Evolutionary conservation across 495 filamentous ascomycete species (phyloP).

Genomic region (Annulohypoxylon moriforme): DNA sequence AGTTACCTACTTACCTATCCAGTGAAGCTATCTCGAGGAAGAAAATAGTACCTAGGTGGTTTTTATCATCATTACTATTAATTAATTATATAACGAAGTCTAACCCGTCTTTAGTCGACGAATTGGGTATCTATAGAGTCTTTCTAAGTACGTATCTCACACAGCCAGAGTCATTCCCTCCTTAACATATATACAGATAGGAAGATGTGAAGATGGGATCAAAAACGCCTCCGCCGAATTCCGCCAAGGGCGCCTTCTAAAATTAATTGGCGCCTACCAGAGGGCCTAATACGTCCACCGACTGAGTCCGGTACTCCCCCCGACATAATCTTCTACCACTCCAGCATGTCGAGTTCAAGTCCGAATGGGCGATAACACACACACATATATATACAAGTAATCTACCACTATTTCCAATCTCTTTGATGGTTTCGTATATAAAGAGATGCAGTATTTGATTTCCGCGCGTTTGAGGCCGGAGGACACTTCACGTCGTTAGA

Average conservation of each 20-base stretch:
- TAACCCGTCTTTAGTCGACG: neutral
- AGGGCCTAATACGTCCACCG: neutral
- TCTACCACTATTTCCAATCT: slow-evolving; percentile 26
- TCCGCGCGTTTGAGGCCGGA: slow-evolving; percentile 9
- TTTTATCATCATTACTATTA: neutral
- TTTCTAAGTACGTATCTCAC: neutral
- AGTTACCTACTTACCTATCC: too few species aligned
- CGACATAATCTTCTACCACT: neutral
- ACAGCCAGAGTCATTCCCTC: neutral
- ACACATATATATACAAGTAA: neutral
- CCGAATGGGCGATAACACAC: neutral
- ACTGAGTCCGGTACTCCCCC: neutral
- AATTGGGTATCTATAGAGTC: slow-evolving; percentile 32
- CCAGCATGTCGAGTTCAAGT: neutral
- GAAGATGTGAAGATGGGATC: neutral
- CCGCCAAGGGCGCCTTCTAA: neutral
- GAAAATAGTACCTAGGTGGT: neutral
- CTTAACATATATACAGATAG: neutral
- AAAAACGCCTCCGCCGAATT: too few species aligned
- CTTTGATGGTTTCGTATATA: slow-evolving; percentile 29
- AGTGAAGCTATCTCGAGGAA: neutral
- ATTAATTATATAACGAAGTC: slow-evolving; percentile 2
- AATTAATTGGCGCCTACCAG: neutral
- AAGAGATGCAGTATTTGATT: neutral
- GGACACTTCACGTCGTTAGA: slow-evolving; percentile 27